Conservation (phyloP, 2,329 filamentous ascomycete species). For the Pseudogymnoascus sp. region DNA sequence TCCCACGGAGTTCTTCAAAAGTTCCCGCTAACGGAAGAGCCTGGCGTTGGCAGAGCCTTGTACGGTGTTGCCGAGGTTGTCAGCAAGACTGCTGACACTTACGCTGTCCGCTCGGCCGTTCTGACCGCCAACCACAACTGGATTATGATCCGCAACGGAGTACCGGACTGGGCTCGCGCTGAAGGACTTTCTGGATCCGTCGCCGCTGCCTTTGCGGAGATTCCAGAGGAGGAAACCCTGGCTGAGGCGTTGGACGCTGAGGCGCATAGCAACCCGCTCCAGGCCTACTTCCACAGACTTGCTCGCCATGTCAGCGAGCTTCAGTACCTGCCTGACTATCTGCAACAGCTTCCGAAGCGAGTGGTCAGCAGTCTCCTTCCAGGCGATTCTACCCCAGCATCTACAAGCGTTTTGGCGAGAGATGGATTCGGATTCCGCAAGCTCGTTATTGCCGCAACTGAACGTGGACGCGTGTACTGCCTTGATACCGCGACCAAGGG, state of each 20-base stretch:
- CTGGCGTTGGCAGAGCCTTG: constrained; percentile 42
- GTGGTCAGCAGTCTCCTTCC: constrained; percentile 55
- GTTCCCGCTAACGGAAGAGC: constrained; percentile 54
- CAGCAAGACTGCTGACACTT: constrained; percentile 57
- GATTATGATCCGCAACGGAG: constrained; percentile 76
- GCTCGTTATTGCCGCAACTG: constrained; percentile 71
- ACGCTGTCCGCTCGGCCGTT: constrained; percentile 71
- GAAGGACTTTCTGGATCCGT: constrained; percentile 78
- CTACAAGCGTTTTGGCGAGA: constrained; percentile 44
- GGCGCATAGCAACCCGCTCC: constrained; percentile 69
- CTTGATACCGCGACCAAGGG: constrained; percentile 72
- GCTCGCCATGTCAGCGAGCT: constrained; percentile 75
- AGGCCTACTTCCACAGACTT: constrained; percentile 83
- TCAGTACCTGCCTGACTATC: constrained; percentile 65
- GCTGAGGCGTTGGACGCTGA: constrained; percentile 79
- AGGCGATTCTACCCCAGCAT: constrained; percentile 44
- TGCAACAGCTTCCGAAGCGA: constrained; percentile 61
- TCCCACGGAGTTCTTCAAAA: constrained; percentile 70
- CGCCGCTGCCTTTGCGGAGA: constrained; percentile 72
- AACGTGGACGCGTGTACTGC: constrained; percentile 70
- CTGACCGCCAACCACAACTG: constrained; percentile 66
- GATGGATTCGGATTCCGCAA: constrained; percentile 88
- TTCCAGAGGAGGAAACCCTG: constrained; percentile 64
- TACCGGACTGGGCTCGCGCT: constrained; percentile 68
- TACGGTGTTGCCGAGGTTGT: constrained; percentile 78